phyloP scores from a whole-genome alignment of 306 rosid species.

The Coriaria nepalensis region DNA sequence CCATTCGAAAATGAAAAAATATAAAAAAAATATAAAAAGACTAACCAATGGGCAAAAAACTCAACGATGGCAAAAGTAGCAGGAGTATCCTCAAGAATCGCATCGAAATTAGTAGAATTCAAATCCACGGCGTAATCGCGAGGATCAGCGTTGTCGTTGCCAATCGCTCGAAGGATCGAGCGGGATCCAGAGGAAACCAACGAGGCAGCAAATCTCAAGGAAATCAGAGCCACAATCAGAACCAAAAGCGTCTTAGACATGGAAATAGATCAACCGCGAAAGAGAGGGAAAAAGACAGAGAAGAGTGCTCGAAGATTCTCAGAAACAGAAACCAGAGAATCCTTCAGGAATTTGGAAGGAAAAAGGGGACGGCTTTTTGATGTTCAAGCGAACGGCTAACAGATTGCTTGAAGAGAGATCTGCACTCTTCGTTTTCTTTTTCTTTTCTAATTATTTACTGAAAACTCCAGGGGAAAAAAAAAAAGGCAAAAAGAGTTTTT shows the following conservation, averaged over 20 bases:
- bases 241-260: slow-evolving; percentile 30
- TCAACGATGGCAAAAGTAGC: slow-evolving; percentile 73
- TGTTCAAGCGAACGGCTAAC: too few species aligned
- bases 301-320: background rate
- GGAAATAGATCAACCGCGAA: slow-evolving; percentile 15
- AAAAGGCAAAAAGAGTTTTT: too few species aligned
- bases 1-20: background rate
- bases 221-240: slow-evolving; percentile 29
- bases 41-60: slow-evolving; percentile 86
- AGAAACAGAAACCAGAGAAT: background rate
- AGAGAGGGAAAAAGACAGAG: background rate
- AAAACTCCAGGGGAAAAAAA: too few species aligned
- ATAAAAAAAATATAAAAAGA: background rate
- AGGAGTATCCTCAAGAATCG: slow-evolving; percentile 57
- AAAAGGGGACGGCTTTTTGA: too few species aligned
- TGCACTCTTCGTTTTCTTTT: too few species aligned
- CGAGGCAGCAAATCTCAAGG: slow-evolving; percentile 21
- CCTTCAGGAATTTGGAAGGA: too few species aligned
- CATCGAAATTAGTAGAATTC: slow-evolving; percentile 63
- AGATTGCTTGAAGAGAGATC: too few species aligned
- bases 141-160: slow-evolving; percentile 21
- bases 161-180: slow-evolving; percentile 50
- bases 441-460: too few species aligned
- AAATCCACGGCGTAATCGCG: slow-evolving; percentile 66
- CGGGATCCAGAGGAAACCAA: slow-evolving; percentile 30